A percentile compares a stretch with the other conserved stretches of the same genome.
These are phyloP conservation scores for Xerophyta viscosa DNA, from an alignment of 106 monocot genomes.

Conservation along the genomic window DNA sequence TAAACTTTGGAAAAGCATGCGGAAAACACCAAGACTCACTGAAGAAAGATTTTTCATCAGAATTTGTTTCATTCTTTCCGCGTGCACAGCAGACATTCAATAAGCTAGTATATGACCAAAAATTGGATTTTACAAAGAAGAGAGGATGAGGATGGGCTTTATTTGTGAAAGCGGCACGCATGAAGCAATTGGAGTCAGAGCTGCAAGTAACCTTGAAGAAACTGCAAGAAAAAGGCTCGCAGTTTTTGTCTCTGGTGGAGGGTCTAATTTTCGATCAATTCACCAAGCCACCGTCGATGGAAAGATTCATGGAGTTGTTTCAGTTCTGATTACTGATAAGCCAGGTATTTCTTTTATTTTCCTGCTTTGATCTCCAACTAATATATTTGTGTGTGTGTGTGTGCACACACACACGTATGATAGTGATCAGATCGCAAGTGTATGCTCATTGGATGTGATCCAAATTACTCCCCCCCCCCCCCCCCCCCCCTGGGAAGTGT, in stretches of 20 bases:
- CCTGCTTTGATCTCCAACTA: too few relatives aligned
- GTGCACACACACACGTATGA: too few relatives aligned
- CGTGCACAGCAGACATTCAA: not conserved
- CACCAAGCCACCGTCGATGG: slow-evolving; percentile 29
- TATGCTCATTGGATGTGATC: too few relatives aligned
- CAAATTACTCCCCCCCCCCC: too few relatives aligned
- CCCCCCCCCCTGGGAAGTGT: too few relatives aligned
- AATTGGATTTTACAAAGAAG: not conserved
- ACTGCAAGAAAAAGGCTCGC: slow-evolving; percentile 53
- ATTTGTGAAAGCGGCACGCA: not conserved
- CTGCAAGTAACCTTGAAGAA: not conserved
- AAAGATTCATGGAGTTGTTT: slow-evolving; percentile 47
- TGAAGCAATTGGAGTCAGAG: not conserved
- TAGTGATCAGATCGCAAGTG: too few relatives aligned
- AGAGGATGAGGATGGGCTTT: not conserved
- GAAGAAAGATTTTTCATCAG: too few relatives aligned
- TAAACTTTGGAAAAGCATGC: too few relatives aligned
- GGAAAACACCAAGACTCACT: too few relatives aligned
- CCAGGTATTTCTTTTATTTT: slow-evolving; percentile 22
- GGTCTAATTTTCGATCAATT: slow-evolving; percentile 74
- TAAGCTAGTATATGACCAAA: not conserved
- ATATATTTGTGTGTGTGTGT: too few relatives aligned
- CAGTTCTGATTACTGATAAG: slow-evolving; percentile 66
- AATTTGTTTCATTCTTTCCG: too few relatives aligned
- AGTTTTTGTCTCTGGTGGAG: slow-evolving; percentile 90